Conservation (phyloP, 306 rosid genomes). For the Sphenostylis stenocarpa region DNA sequence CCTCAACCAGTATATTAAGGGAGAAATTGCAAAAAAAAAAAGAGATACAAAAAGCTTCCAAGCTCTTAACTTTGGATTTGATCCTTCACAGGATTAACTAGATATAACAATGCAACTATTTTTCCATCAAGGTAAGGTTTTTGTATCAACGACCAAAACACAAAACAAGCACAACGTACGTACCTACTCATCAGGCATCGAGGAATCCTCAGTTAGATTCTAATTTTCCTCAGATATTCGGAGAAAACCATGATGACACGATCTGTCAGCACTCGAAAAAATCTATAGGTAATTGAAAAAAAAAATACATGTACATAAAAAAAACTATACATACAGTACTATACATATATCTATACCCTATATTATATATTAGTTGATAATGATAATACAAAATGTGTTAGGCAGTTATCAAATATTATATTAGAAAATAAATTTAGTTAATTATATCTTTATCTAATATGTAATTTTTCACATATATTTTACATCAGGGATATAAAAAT, state of each 20-base stretch:
- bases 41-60: background rate
- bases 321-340: too few species aligned
- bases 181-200: background rate
- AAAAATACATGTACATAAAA: too few species aligned
- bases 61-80: background rate
- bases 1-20: background rate
- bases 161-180: background rate
- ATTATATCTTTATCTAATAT: too few species aligned
- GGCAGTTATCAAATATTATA: too few species aligned
- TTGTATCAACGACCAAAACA: background rate
- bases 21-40: background rate
- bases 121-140: background rate
- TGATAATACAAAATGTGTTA: too few species aligned
- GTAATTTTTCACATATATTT: too few species aligned
- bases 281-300: too few species aligned
- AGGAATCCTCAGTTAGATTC: background rate
- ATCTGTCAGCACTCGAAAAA: background rate
- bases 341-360: too few species aligned
- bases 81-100: background rate
- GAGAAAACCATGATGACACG: background rate
- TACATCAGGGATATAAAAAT: too few species aligned
- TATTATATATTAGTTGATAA: too few species aligned
- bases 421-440: too few species aligned
- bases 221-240: slow-evolving; percentile 24
- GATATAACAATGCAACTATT: background rate